Evolutionary conservation across 331 rosid species (phyloP), one percentile per base, ranked within the genome.

Genomic region (Dryas integrifolia): DNA sequence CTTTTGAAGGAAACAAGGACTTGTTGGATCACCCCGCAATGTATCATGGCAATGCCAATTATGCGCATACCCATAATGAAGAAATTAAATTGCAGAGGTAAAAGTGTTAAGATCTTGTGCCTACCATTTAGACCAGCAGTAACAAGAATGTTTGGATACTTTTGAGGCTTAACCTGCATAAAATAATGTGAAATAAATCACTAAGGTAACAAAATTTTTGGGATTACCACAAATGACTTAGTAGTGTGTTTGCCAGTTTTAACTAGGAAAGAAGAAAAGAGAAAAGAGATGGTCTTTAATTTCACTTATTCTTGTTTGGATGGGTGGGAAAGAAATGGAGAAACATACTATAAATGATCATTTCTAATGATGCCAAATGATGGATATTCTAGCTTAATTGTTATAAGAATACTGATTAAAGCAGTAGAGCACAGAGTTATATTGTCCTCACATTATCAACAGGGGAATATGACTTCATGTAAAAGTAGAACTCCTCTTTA

Each of bases 401-500:
- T 40, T 53, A 39, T 16, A 55, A 67, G 50, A 30, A 69, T 41
- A 70, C 70, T 59, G 43, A 69, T 40, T 12, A 67, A 63, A 46
- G 1, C 15, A 53, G 55, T 3, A 56, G 3, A 24, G 21, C 38
- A 7, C 56, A 64, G 24, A 58, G 50, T 64, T 53, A 16, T 15
- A 61, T 74, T 72, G 69, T 79, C 79, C 98, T 82, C 85, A 91
- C 98, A 71, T 93, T 91, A 77, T 93, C 98, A 76, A 93, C 91
- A 0, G 98, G 97, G 70, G 98, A 93, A 87, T 93, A 90, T 76
- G 97, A 93, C 79, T 93, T 93, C 92, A 93, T 93, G 85, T 91
- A 93, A 80, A 87, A 83, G 89, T 93, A 93, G 81, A 87, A 91
- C 55, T 93, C 95, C 78, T 93, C 96, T 86, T 86, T 86, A 78